Base-by-base conservation (phyloP, 495 filamentous ascomycete species). In the Penicillium herquei region DNA sequence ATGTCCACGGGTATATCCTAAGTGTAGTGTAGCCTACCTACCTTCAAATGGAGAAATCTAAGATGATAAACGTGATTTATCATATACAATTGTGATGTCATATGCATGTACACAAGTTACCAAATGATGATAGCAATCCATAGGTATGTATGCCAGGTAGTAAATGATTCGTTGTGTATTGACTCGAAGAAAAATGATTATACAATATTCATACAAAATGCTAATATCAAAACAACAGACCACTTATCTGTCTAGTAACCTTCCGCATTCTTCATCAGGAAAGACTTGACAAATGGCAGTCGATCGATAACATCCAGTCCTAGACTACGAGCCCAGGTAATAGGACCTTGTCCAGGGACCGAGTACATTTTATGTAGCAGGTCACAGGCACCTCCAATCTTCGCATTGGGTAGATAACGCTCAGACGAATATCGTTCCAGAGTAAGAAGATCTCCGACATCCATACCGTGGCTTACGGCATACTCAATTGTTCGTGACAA, bases 311-410 rank as follows among this genome's bases (percentile, higher is more conserved):
- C 81, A 46, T 79, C 81, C 54, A 99, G 66, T 0, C 95, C 95
- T 47, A 90, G 65, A 59, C 86, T 89, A 49, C 95, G 81, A 52
- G 89, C 72, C 49, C 84, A 86, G 12, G 94, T 88, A 39, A 97
- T 70, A 9, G 92, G 92, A 1, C 87, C 86, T 51, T 78, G 84
- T 8, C 82, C 84, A 7, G 74, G 66, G 3, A 88, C 83, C 35
- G 84, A 85, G 65, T 96, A 99, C 42, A 99, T 71, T 79, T 94
- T 96, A 67, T 97, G 90, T 63, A 99, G 72, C 72, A 96, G 88
- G 75, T 99, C 95, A 37, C 91, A 90, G 16, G 93, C 88, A 9
- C 91, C 94, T 1, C 96, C 76, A 63, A 99, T 78, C 51, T 93
- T 79, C 49, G 96, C 86, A 71, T 98, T 98, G 32, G 82, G 78